Base-by-base conservation (phyloP, 1,139 yeast species). In the Geotrichum histeridarum region DNA sequence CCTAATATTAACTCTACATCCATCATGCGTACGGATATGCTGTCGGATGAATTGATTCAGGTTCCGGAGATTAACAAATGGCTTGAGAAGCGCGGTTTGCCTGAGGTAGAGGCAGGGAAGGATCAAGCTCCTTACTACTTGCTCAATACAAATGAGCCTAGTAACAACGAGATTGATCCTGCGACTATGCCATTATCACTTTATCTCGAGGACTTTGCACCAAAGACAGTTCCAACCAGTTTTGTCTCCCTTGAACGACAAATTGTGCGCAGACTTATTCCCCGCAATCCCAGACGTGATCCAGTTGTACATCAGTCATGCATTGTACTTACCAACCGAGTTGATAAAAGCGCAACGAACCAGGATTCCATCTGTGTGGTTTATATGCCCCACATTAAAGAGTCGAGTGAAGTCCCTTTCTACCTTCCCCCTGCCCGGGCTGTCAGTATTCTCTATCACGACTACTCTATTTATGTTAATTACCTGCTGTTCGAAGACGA, bases 1-100 rank as follows among this genome's bases (percentile, higher is more conserved):
- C 98, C 98, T 12, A 88, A 91, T 67, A 86, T 91, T 69, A 91
- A 91, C 69, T 91, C 97, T 8, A 86, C 97, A 0, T 94, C 89
- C 33, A 86, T 91, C 41, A 74, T 91, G 73, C 74, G 98, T 63
- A 95, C 97, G 0, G 98, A 91, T 69, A 82, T 91, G 31, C 70
- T 90, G 47, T 73, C 75, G 47, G 91, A 86, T 61, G 58, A 54
- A 44, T 52, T 54, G 9, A 32, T 42, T 11, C 42, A 48, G 9
- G 45, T 48, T n/a, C 42, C 55, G 7, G 38, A 57, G 36, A 33
- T 51, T 5, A 50, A 44, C 33, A 12, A 32, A 7, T 50, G 55
- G 55, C 54, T 55, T 7, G 30, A 51, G 45, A 37, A 51, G 41
- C 46, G 53, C 17, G 43, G 53, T 6, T 14, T 49, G 30, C 41